Percentiles rank a stretch among this genome's conserved stretches.
phyloP scores from a whole-genome alignment of 192 early-diverging fungal genomes.

The Podochytrium sp. region DNA sequence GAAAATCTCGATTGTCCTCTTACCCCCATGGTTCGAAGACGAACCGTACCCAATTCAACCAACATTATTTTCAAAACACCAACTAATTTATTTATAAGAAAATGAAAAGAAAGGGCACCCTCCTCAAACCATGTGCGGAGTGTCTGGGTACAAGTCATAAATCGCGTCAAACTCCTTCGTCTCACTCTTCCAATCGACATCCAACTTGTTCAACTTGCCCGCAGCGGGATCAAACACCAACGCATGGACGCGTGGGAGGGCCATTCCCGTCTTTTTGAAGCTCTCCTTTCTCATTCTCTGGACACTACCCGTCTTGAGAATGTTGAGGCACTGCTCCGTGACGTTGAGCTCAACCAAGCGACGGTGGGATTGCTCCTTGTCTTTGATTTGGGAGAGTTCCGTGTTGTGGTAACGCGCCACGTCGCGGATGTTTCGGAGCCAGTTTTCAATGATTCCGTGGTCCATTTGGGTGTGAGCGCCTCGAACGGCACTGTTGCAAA shows the following conservation, averaged over 20 bases:
- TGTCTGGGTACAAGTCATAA: constrained; percentile 28
- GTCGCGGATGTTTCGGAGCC: constrained; percentile 87
- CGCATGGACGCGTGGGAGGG: constrained; percentile 16
- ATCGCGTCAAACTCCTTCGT: constrained; percentile 31
- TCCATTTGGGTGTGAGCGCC: constrained; percentile 25
- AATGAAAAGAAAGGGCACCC: background rate
- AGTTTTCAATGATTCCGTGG: constrained; percentile 78
- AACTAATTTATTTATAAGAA: background rate
- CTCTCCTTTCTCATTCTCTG: constrained; percentile 3
- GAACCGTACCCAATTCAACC: background rate
- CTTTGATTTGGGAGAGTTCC: constrained; percentile 46
- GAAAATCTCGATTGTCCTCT: background rate
- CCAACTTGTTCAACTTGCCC: constrained; percentile 18
- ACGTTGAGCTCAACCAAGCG: constrained; percentile 67
- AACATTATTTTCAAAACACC: background rate
- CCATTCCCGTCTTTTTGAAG: constrained; percentile 15
- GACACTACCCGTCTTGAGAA: constrained; percentile 26
- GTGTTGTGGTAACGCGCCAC: constrained; percentile 66
- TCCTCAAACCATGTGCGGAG: background rate
- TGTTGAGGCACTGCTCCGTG: constrained; percentile 19
- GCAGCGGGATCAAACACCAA: constrained; percentile 27
- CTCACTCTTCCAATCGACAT: constrained; percentile 24
- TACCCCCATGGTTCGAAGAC: background rate
- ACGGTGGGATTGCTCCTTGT: constrained; percentile 37
- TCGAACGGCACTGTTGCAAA: constrained; percentile 17